Percentiles rank a stretch among this genome's conserved stretches.
Conservation (phyloP, 116 monocot genomes). For the Dioscorea cayenensis region DNA sequence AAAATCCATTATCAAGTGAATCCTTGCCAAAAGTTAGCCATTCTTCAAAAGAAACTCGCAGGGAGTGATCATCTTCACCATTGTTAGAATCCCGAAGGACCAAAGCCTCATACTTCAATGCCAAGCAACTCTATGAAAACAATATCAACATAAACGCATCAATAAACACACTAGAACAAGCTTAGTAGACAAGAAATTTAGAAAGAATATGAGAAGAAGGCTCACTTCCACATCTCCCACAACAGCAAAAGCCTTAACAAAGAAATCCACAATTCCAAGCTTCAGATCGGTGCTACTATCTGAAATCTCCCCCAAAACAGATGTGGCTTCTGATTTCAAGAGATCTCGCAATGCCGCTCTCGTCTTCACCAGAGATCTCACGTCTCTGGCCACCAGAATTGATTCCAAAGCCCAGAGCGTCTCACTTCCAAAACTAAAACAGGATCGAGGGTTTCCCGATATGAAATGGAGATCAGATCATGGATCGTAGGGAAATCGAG, state of each 20-base stretch:
- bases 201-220: background rate
- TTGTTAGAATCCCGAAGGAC: slow-evolving; percentile 49
- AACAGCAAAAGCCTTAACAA: slow-evolving; percentile 69
- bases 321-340: slow-evolving; percentile 35
- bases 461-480: slow-evolving; percentile 1
- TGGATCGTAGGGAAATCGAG: background rate
- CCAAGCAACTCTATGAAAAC: slow-evolving; percentile 67
- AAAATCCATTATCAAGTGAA: slow-evolving; percentile 69
- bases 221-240: slow-evolving; percentile 68
- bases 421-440: background rate
- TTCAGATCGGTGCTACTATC: slow-evolving; percentile 32
- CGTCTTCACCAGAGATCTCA: slow-evolving; percentile 31
- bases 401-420: slow-evolving; percentile 48
- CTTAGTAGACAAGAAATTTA: background rate
- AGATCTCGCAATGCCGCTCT: slow-evolving; percentile 42
- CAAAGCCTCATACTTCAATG: slow-evolving; percentile 77
- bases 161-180: background rate
- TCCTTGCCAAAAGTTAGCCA: slow-evolving; percentile 80
- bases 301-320: slow-evolving; percentile 31
- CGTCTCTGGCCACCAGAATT: slow-evolving; percentile 43
- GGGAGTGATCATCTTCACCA: slow-evolving; percentile 16
- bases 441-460: background rate
- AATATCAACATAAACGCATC: background rate
- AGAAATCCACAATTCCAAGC: slow-evolving; percentile 57
- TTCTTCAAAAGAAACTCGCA: slow-evolving; percentile 67